A percentile compares a stretch with the other conserved stretches of the same genome.
Conservation (phyloP, 345 rosid genomes). For the Rhizophora apiculata region DNA sequence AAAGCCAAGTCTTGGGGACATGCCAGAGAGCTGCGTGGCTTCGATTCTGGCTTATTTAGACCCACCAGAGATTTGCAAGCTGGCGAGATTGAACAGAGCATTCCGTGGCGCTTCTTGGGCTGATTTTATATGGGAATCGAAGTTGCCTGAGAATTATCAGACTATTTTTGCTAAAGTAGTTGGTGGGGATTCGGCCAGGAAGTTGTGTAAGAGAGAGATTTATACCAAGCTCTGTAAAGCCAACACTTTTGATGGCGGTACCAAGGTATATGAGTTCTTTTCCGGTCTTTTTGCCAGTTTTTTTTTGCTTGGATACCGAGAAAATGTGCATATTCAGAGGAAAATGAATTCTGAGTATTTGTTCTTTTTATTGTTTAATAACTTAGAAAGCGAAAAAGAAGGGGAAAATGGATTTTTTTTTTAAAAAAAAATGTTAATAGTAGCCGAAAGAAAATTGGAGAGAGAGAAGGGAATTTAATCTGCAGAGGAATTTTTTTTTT, state of each 20-base stretch:
- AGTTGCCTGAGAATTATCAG: conserved; percentile 67
- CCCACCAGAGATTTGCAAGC: conserved; percentile 78
- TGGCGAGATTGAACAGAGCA: conserved; percentile 67
- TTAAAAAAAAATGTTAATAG: too few relatives aligned
- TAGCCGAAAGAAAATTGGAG: too few relatives aligned
- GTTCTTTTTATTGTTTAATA: not conserved
- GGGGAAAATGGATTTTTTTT: not conserved
- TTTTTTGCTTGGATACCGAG: conserved; percentile 4
- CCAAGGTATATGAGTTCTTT: conserved; percentile 49
- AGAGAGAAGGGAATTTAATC: too few relatives aligned
- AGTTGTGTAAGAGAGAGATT: conserved; percentile 61
- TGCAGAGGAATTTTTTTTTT: too few relatives aligned
- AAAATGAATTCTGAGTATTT: not conserved
- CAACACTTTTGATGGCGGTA: conserved; percentile 62
- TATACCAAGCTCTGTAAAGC: conserved; percentile 57
- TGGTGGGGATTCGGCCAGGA: conserved; percentile 36
- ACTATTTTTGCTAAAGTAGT: conserved; percentile 49
- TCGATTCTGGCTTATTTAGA: conserved; percentile 55
- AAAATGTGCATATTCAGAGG: not conserved
- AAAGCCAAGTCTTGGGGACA: conserved; percentile 57
- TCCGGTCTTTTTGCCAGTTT: not conserved
- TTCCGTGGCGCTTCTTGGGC: conserved; percentile 94
- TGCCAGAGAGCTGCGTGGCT: conserved; percentile 88
- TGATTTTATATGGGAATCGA: conserved; percentile 92
- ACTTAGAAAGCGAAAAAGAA: too few relatives aligned